A percentile compares a stretch with the other conserved stretches of the same genome.
Evolutionary conservation across 495 filamentous ascomycete genomes (phyloP).

Genomic region (Hypomontagnella monticulosa): DNA sequence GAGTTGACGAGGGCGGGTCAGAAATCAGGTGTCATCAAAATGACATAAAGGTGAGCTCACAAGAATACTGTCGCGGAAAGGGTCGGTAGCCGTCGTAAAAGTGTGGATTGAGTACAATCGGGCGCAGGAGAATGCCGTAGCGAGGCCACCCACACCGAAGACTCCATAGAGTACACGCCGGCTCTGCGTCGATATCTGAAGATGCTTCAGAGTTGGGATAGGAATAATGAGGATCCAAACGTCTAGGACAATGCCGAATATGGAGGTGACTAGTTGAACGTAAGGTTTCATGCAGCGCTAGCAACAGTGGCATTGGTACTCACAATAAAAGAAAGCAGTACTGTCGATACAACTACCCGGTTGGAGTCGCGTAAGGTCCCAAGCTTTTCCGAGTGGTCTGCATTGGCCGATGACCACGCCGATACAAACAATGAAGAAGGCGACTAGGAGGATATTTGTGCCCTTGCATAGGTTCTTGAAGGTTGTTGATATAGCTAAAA

Average conservation of each 20-base stretch:
- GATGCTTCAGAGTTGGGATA: constrained; percentile 53
- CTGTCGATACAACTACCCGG: constrained; percentile 58
- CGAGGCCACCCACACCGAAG: constrained; percentile 60
- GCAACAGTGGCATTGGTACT: constrained; percentile 1
- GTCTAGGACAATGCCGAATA: constrained; percentile 62
- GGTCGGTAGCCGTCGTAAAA: constrained; percentile 47
- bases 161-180: constrained; percentile 55
- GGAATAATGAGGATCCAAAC: constrained; percentile 63
- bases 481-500: constrained; percentile 41
- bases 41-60: constrained; percentile 15
- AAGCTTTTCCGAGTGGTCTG: constrained; percentile 54
- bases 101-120: constrained; percentile 56
- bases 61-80: constrained; percentile 50
- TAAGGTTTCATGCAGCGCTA: neutral
- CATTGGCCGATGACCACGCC: constrained; percentile 56
- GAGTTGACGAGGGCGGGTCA: neutral
- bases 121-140: constrained; percentile 53
- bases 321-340: constrained; percentile 62
- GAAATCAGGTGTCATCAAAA: neutral
- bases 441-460: constrained; percentile 51
- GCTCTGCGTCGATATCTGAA: constrained; percentile 54
- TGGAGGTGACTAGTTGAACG: constrained; percentile 52
- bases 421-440: constrained; percentile 52
- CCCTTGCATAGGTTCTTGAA: constrained; percentile 45
- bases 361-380: constrained; percentile 53